Percentiles rank a stretch among this genome's conserved stretches.
These are phyloP conservation scores for Termitomyces sp. DNA, from an alignment of 768 basidiomycete species.

Conservation along the genomic window DNA sequence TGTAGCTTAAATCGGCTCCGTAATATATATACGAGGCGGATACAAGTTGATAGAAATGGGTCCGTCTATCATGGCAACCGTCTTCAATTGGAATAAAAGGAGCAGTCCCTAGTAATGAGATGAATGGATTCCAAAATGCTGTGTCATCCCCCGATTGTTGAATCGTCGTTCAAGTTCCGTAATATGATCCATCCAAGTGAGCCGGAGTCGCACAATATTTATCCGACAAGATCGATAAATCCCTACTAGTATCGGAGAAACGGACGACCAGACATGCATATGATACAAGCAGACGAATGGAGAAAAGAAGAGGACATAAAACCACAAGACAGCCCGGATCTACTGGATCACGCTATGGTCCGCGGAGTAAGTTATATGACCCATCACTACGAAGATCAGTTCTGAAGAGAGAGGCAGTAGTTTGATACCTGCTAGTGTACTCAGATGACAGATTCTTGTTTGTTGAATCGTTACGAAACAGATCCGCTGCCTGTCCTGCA, in stretches of 20 bases:
- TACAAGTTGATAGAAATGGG: background rate
- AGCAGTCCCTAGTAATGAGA: background rate
- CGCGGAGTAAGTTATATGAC: background rate
- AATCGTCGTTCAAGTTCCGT: background rate
- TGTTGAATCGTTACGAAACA: background rate
- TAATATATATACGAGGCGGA: background rate
- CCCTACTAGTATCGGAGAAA: background rate
- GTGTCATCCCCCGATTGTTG: background rate
- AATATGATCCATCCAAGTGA: background rate
- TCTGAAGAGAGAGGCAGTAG: background rate
- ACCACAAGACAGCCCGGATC: too few relatives aligned
- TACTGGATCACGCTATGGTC: too few relatives aligned
- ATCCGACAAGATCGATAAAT: background rate
- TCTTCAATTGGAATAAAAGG: background rate
- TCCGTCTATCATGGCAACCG: background rate
- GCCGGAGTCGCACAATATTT: background rate
- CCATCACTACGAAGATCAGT: background rate
- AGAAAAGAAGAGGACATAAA: background rate
- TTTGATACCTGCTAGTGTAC: background rate
- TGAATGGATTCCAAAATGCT: background rate
- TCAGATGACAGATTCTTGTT: background rate
- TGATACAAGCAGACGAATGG: background rate
- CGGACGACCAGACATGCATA: background rate
- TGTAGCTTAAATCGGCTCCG: background rate
- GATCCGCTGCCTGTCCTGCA: background rate